Conservation (phyloP, 2,329 filamentous ascomycete genomes). For the Epichloe gansuensis region DNA sequence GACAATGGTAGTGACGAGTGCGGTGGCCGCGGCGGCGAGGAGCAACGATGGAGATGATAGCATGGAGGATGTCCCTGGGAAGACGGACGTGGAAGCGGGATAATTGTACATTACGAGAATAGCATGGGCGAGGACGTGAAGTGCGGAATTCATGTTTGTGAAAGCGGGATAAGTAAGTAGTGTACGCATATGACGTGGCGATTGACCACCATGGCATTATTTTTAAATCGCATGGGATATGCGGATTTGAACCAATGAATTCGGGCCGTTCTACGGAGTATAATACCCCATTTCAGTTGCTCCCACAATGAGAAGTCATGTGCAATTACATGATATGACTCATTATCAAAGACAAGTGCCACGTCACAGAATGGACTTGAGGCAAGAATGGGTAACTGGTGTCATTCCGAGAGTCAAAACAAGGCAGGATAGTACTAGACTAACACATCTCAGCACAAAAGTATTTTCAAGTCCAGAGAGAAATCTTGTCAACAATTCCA, state of each 20-base stretch:
- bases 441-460: neutral
- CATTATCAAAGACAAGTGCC: no score
- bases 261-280: no score
- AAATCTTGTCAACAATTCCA: neutral
- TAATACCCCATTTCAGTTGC: no score
- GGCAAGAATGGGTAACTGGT: neutral
- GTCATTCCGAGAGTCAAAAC: neutral
- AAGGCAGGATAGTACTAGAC: neutral
- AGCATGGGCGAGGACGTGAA: neutral
- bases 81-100: neutral
- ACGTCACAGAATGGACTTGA: neutral
- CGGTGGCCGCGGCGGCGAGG: neutral
- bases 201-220: no score
- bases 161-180: no score
- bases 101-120: neutral
- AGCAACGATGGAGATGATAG: slow-evolving; percentile 7
- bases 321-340: no score
- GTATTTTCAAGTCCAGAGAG: no score
- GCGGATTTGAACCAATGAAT: no score
- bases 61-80: slow-evolving; percentile 8
- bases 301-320: no score
- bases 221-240: no score
- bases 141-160: no score
- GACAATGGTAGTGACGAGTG: neutral
- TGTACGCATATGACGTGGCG: no score